Conservation (phyloP, 75 land plant genomes). For the Isoetes taiwanensis region DNA sequence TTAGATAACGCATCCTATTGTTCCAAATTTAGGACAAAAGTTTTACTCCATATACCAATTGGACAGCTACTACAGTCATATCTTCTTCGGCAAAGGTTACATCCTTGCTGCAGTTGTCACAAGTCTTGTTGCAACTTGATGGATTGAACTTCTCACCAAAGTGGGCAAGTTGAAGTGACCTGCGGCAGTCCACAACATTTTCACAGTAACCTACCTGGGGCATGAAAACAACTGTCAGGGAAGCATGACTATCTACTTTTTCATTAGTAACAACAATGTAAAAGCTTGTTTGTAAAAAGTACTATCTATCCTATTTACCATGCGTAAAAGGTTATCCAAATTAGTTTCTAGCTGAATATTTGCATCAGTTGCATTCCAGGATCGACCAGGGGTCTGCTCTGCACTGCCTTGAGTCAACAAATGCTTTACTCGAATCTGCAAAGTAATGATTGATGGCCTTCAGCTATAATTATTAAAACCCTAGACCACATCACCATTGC, state of each 20-base stretch:
- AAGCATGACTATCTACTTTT: background rate
- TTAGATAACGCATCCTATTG: background rate
- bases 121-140: slow-evolving; percentile 53
- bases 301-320: slow-evolving; percentile 33
- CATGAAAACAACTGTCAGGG: background rate
- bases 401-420: slow-evolving; percentile 79
- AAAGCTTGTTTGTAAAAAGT: background rate
- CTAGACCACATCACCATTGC: background rate
- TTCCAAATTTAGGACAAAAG: background rate
- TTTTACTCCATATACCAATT: slow-evolving; percentile 40
- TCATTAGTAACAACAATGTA: background rate
- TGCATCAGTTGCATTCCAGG: slow-evolving; percentile 10
- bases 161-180: slow-evolving; percentile 77
- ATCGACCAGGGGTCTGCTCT: slow-evolving; percentile 39
- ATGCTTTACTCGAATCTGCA: slow-evolving; percentile 92
- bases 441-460: too few species aligned
- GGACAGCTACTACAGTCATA: slow-evolving; percentile 64
- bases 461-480: background rate
- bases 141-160: slow-evolving; percentile 92
- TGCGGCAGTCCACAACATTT: slow-evolving; percentile 90
- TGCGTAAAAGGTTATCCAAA: slow-evolving; percentile 69
- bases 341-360: slow-evolving; percentile 51
- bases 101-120: slow-evolving; percentile 73
- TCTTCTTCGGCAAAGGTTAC: slow-evolving; percentile 60
- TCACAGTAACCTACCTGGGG: slow-evolving; percentile 84